Evolutionary conservation across 192 early-diverging fungal species (phyloP), one percentile per base, ranked within the genome.

Genomic region (Umbelopsis sp.): DNA sequence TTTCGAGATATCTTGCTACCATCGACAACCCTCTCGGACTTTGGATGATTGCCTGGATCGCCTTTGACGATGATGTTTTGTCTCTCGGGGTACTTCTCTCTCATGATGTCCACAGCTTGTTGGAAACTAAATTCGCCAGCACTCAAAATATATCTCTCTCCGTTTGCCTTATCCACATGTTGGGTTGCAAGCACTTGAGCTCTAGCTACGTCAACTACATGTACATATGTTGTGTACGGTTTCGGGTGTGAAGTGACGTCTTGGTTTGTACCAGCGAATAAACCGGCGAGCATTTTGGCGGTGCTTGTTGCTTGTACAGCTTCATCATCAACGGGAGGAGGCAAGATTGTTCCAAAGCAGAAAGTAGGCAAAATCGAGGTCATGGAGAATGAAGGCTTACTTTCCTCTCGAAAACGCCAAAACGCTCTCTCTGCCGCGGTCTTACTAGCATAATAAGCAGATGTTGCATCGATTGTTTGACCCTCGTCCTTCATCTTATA

Each of bases 391-490:
- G 27, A 25, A 15, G 68, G 68, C 25, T 70, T 70, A 15, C 55
- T 25, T 21, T 53, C 69, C 25, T 53, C 37, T 30, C 18, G 55
- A 25, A 70, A 70, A 3, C 49, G 23, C 37, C 33, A 70, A 21
- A 58, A 16, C 3, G 69, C 46, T 13, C 69, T n/a, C 52, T 70
- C 69, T 15, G 69, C 51, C 21, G 44, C 51, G 41, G 58, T 70
- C 25, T 70, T 70, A 10, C 51, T 61, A 13, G 69, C 69, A 20
- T n/a, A 12, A 20, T 70, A 70, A 21, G 69, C 51, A 12, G 55
- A 7, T 1, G 25, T 20, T 15, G 2, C 16, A 23, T 51, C 23
- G 16, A 55, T 45, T 12, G 41, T 8, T 44, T 45, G 51, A 10
- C 49, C 49, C 7, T n/a, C n/a, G 5, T 58, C 27, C 7, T 33